phyloP scores from a whole-genome alignment of 495 filamentous ascomycete species.

The Talaromyces nanjingensis region DNA sequence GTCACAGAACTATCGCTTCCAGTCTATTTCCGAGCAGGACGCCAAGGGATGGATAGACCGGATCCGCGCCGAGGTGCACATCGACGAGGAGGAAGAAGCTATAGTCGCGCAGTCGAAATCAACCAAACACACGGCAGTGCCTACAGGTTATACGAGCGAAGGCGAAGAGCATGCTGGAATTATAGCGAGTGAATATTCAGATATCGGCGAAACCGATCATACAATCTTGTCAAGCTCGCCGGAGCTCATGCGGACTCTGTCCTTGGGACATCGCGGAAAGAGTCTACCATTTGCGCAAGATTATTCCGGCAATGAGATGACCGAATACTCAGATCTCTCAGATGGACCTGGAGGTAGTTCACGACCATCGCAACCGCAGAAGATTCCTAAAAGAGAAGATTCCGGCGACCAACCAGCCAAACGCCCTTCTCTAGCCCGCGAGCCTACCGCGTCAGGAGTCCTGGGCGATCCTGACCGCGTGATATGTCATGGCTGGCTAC shows the following conservation, averaged over 20 bases:
- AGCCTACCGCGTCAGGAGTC: slow-evolving; percentile 45
- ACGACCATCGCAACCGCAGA: slow-evolving; percentile 22
- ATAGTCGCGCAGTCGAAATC: slow-evolving; percentile 50
- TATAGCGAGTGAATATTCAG: slow-evolving; percentile 6
- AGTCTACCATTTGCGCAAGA: slow-evolving; percentile 53
- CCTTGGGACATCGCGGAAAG: slow-evolving; percentile 18
- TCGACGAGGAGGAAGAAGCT: slow-evolving; percentile 81
- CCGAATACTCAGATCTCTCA: slow-evolving; percentile 86
- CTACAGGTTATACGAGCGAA: slow-evolving; percentile 20
- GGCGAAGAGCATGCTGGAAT: slow-evolving; percentile 3
- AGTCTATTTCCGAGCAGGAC: slow-evolving; percentile 64
- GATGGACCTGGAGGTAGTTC: slow-evolving; percentile 45
- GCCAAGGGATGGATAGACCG: slow-evolving; percentile 81
- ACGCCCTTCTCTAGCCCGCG: slow-evolving; percentile 37
- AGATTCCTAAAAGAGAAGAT: background rate
- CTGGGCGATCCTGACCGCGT: slow-evolving; percentile 65
- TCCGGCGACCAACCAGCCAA: background rate
- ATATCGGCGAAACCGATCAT: slow-evolving; percentile 19
- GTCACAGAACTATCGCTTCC: slow-evolving; percentile 83
- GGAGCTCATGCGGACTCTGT: slow-evolving; percentile 30
- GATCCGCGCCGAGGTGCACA: slow-evolving; percentile 70
- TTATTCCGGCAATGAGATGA: slow-evolving; percentile 82
- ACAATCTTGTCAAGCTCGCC: slow-evolving; percentile 37
- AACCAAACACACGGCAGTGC: slow-evolving; percentile 25
- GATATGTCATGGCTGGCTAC: slow-evolving; percentile 86